Evolutionary conservation across 78 protist genomes (phyloP).

Genomic region (Diacronema lutheri): DNA sequence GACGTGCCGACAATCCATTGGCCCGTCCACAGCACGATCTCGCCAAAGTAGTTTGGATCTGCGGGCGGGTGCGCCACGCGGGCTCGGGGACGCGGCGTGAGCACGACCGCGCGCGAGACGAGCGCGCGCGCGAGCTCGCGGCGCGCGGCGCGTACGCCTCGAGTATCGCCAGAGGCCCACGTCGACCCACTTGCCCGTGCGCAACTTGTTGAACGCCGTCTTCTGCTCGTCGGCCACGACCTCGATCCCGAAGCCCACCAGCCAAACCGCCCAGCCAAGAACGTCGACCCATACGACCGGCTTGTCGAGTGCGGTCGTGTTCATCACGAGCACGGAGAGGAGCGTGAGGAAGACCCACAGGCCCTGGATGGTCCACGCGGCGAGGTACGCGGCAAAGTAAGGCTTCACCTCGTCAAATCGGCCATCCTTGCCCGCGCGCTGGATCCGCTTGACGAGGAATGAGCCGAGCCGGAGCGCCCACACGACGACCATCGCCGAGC

Average conservation of each 20-base stretch:
- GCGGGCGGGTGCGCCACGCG: too few relatives aligned
- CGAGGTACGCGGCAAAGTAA: background rate
- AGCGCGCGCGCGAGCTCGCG: too few relatives aligned
- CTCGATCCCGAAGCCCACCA: background rate
- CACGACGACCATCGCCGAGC: background rate
- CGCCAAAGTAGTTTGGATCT: conserved; percentile 2
- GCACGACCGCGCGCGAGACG: too few relatives aligned
- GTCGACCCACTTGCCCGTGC: too few relatives aligned
- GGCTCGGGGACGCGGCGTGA: too few relatives aligned
- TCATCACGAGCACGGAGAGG: background rate
- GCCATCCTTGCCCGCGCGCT: background rate
- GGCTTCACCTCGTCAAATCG: background rate
- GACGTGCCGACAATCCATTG: background rate
- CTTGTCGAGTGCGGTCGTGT: background rate
- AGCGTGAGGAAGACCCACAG: background rate
- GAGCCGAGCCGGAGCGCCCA: background rate
- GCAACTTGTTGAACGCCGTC: background rate
- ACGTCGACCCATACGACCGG: background rate
- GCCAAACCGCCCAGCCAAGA: background rate
- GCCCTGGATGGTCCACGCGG: background rate
- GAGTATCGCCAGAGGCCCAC: too few relatives aligned
- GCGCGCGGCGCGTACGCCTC: too few relatives aligned
- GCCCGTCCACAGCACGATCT: background rate
- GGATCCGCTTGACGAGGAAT: background rate
- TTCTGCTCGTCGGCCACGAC: background rate